Evolutionary conservation across 352 stramenopile genomes (phyloP), one percentile per base, ranked within the genome.

Genomic region (Aphanomyces cochlioides): DNA sequence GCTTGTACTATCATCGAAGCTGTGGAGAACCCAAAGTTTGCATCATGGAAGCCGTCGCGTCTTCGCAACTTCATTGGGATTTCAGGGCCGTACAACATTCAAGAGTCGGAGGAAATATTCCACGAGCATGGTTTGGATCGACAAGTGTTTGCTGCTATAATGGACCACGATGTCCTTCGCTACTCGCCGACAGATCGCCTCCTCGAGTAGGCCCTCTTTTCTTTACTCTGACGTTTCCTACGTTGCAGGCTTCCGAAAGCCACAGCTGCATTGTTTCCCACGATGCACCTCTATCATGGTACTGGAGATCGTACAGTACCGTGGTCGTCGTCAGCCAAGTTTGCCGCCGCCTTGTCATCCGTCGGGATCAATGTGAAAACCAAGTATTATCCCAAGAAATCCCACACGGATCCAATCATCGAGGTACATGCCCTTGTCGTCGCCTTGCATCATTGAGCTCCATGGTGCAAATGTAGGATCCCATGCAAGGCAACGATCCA

Each of bases 361-460:
- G 84, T 81, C 54, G 75, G 71, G 4, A 66, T 86, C 7, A 67
- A 64, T 5, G 84, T 92, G 13, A 77, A 78, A n/a, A 78, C 80
- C 50, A 75, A 83, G 43, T 86, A 84, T 40, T 98, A 96, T 56
- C 66, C 83, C 19, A 77, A 76, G 66, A 96, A 92, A 84, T 90
- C 83, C 17, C 92, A 98, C 74, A 98, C 92, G 5, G 92, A 98
- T 77, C 88, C 91, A 28, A 98, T 98, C 72, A 87, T 98, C 56
- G 92, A 98, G 72, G 74, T 71, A 8, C 6, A 8, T 60, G 28
- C 13, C 2, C 8, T 36, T 69, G 37, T 57, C n/a, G 39, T 28
- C 7, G 19, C 45, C 47, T 13, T 69, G 19, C 8, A n/a, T 38
- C 47, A 41, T 19, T 61, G n/a, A 4, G n/a, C n/a, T 56, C 12